Percentiles rank a stretch among this genome's conserved stretches.
phyloP scores from a whole-genome alignment of 202 grass and related monocot genomes.

The Saccharum hybrid region DNA sequence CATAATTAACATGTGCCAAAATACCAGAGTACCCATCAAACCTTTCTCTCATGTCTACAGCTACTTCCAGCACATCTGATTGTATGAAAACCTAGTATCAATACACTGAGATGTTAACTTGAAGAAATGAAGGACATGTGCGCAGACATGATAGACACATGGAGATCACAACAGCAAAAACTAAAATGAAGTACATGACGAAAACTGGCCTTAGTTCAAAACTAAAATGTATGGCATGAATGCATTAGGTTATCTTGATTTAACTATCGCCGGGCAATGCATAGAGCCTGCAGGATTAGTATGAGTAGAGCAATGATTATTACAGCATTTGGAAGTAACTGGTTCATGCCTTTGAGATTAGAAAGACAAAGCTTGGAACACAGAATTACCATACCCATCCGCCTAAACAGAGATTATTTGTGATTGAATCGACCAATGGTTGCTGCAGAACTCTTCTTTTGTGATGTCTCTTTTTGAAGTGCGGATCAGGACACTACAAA shows the following conservation, averaged over 20 bases:
- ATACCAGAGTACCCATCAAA: slow-evolving; percentile 67
- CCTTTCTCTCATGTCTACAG: slow-evolving; percentile 78
- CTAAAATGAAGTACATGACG: neutral
- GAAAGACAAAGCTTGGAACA: slow-evolving; percentile 19
- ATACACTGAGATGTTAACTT: slow-evolving; percentile 23
- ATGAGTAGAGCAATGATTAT: neutral
- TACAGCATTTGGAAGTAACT: neutral
- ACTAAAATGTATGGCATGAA: neutral
- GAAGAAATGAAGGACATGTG: slow-evolving; percentile 21
- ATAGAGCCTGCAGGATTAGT: neutral
- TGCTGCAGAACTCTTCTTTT: slow-evolving; percentile 90
- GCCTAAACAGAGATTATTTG: slow-evolving; percentile 70
- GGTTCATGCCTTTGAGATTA: neutral
- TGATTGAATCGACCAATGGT: slow-evolving; percentile 73
- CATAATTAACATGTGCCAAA: slow-evolving; percentile 69
- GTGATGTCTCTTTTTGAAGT: slow-evolving; percentile 97
- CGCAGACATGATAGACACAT: slow-evolving; percentile 2
- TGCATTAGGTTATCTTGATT: slow-evolving; percentile 11
- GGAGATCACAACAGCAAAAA: neutral
- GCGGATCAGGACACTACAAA: slow-evolving; percentile 83
- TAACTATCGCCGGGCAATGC: slow-evolving; percentile 1
- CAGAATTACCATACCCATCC: slow-evolving; percentile 61
- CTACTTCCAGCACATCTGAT: slow-evolving; percentile 88
- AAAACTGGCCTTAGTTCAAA: too few species aligned
- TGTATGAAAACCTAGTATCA: slow-evolving; percentile 76